A percentile compares a stretch with the other conserved stretches of the same genome.
These are phyloP conservation scores for Monilinia vaccinii-corymbosi DNA, from an alignment of 2,329 filamentous ascomycete genomes.

Conservation along the genomic window DNA sequence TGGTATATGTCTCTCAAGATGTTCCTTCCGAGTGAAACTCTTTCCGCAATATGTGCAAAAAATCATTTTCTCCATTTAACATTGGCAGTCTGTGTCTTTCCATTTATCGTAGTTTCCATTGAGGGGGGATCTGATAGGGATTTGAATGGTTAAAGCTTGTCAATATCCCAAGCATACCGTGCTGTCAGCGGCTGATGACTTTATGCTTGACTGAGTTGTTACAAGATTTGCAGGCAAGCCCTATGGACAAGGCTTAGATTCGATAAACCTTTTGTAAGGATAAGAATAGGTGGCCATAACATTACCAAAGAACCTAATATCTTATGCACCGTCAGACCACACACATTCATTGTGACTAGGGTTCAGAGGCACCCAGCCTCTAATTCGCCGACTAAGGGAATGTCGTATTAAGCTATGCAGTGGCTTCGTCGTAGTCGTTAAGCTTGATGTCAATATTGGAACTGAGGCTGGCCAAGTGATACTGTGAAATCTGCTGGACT, in stretches of 20 bases:
- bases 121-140: conserved; percentile 1
- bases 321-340: conserved; percentile 8
- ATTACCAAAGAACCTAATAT: conserved; percentile 1
- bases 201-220: not conserved
- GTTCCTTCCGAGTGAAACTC: conserved; percentile 46
- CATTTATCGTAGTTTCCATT: conserved; percentile 5
- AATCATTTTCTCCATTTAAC: conserved; percentile 30
- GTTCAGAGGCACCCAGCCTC: not conserved
- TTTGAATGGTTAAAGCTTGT: not conserved
- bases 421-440: conserved; percentile 6
- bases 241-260: conserved; percentile 2
- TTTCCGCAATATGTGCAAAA: conserved; percentile 47
- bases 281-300: conserved; percentile 3
- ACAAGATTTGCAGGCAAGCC: not conserved
- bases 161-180: not conserved
- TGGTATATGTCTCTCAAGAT: conserved; percentile 46
- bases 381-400: conserved; percentile 9
- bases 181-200: not conserved
- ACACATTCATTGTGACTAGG: not conserved
- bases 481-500: not conserved
- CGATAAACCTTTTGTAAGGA: not conserved
- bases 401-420: conserved; percentile 9
- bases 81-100: not conserved
- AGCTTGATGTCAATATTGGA: conserved; percentile 3
- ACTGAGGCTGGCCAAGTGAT: conserved; percentile 2